These are phyloP conservation scores for Pythium rhizo-oryzae DNA, from an alignment of 352 stramenopile genomes.

Conservation along the genomic window DNA sequence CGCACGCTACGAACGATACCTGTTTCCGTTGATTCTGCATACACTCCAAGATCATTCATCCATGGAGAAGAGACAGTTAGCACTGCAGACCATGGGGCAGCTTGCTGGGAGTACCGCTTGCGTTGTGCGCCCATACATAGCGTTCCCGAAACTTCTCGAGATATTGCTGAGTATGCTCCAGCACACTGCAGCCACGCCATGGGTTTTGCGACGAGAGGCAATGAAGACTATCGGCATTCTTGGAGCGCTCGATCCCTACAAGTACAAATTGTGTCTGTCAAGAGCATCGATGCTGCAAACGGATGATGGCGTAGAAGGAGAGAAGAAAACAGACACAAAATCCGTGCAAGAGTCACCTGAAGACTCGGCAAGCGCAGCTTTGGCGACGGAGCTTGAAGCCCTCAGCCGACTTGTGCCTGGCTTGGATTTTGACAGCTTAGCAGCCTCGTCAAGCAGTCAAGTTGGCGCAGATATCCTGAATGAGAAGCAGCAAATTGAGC, in stretches of 20 bases:
- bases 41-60: constrained; percentile 97
- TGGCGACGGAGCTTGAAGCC: constrained; percentile 23
- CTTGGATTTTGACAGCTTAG: constrained; percentile 60
- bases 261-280: constrained; percentile 89
- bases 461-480: constrained; percentile 65
- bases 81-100: constrained; percentile 95
- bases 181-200: constrained; percentile 88
- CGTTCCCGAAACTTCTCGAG: constrained; percentile 95
- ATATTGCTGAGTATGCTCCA: constrained; percentile 95
- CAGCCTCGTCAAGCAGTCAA: constrained; percentile 55
- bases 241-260: constrained; percentile 95
- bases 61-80: constrained; percentile 95
- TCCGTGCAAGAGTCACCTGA: constrained; percentile 22
- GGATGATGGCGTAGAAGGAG: constrained; percentile 40
- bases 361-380: constrained; percentile 15
- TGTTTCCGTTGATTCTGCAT: constrained; percentile 96
- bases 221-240: constrained; percentile 97
- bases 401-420: constrained; percentile 26
- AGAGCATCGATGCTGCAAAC: constrained; percentile 66
- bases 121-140: constrained; percentile 95
- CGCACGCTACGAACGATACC: constrained; percentile 91
- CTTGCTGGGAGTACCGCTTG: constrained; percentile 93
- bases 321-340: constrained; percentile 50
- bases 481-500: constrained; percentile 88
- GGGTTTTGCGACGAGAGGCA: constrained; percentile 93